Evolutionary conservation across 78 protist species (phyloP).

Genomic region (Emiliania huxleyi): DNA sequence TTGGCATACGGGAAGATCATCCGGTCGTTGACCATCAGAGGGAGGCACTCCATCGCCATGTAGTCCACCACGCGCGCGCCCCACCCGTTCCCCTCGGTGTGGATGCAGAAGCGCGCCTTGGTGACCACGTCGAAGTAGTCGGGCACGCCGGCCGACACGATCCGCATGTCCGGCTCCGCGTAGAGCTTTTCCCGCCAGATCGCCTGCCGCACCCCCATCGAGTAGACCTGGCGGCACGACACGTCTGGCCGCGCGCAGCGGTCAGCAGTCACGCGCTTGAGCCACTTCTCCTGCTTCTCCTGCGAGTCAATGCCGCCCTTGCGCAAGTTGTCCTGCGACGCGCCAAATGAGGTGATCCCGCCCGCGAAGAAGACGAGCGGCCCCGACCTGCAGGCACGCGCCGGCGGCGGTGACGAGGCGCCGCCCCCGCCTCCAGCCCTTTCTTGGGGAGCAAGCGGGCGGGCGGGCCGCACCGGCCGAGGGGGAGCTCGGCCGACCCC

Average conservation of each 20-base stretch:
- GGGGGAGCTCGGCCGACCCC: neutral
- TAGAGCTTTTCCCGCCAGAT: neutral
- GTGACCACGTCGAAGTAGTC: neutral
- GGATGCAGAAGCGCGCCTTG: neutral
- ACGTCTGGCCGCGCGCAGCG: neutral
- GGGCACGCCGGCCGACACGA: slow-evolving; percentile 1
- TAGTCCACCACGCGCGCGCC: slow-evolving; percentile 5
- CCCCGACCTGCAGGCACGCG: too few relatives aligned
- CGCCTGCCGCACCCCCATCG: slow-evolving; percentile 6
- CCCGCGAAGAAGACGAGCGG: neutral
- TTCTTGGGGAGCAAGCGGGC: too few relatives aligned
- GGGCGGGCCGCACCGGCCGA: too few relatives aligned
- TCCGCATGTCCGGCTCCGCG: slow-evolving; percentile 13
- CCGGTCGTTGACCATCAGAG: slow-evolving; percentile 1
- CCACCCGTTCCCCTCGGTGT: slow-evolving; percentile 25
- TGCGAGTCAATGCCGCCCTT: neutral
- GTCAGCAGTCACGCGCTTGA: neutral
- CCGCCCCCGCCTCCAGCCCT: too few relatives aligned
- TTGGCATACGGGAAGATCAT: slow-evolving; percentile 7
- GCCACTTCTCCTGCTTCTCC: neutral
- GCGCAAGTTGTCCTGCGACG: neutral
- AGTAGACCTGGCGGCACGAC: neutral
- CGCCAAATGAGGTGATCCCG: neutral
- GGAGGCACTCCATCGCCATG: slow-evolving; percentile 26
- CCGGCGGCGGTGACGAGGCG: too few relatives aligned